Percentiles rank a stretch among this genome's conserved stretches.
Conservation (phyloP, 2,329 filamentous ascomycete species). For the Gliomastix tumulicola region DNA sequence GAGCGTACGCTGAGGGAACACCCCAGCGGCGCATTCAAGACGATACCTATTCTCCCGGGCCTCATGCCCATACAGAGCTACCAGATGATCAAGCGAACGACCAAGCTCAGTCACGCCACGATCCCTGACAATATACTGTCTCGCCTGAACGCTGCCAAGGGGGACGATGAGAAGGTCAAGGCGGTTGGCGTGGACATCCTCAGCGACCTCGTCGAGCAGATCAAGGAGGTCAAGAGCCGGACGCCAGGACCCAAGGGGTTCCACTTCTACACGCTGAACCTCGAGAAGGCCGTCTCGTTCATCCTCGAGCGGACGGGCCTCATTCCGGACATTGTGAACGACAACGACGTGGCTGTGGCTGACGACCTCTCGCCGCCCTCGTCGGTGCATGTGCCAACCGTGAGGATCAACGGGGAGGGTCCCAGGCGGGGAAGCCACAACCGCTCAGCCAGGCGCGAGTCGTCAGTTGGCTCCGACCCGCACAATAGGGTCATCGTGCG, state of each 20-base stretch:
- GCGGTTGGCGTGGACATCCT: conserved; percentile 74
- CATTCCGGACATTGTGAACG: conserved; percentile 58
- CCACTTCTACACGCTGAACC: conserved; percentile 95
- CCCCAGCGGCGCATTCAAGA: conserved; percentile 77
- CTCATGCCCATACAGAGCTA: conserved; percentile 98
- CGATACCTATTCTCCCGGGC: conserved; percentile 84
- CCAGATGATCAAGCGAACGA: conserved; percentile 88
- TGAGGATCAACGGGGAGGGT: conserved; percentile 42
- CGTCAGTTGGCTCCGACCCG: conserved; percentile 69
- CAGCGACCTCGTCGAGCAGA: conserved; percentile 72
- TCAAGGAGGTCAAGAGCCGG: conserved; percentile 57
- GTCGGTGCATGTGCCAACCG: conserved; percentile 15
- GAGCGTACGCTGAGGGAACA: conserved; percentile 72
- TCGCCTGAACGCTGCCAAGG: conserved; percentile 65
- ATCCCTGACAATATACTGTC: conserved; percentile 66
- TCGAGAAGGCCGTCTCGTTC: conserved; percentile 93
- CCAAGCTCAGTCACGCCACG: conserved; percentile 86
- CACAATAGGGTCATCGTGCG: conserved; percentile 84
- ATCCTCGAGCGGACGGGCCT: conserved; percentile 82
- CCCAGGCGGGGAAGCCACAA: conserved; percentile 22
- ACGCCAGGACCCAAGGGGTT: conserved; percentile 66
- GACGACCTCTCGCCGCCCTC: conserved; percentile 19
- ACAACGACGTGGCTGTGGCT: conserved; percentile 44
- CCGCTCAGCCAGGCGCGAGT: conserved; percentile 54
- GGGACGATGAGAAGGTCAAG: conserved; percentile 78